Evolutionary conservation across 83 land plant genomes (phyloP).

Genomic region (Diphasiastrum complanatum): DNA sequence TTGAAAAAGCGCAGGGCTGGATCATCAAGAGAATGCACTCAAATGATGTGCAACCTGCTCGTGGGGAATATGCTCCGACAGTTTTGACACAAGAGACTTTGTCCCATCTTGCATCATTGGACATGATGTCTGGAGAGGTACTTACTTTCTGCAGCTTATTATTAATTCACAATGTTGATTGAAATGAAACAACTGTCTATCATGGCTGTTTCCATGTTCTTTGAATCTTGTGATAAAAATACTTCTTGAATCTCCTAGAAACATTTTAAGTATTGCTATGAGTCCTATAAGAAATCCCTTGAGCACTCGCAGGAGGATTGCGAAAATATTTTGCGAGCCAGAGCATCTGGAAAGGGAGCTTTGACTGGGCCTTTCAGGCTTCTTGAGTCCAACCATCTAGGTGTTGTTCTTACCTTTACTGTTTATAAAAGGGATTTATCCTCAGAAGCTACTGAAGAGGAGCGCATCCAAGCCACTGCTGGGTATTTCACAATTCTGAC

Average conservation of each 20-base stretch:
- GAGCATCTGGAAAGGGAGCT: too few species aligned
- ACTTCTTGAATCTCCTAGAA: not conserved
- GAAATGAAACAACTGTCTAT: not conserved
- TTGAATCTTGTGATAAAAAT: too few species aligned
- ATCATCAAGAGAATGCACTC: conserved; percentile 2
- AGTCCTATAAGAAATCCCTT: not conserved
- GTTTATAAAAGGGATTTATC: conserved; percentile 8
- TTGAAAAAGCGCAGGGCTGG: conserved; percentile 1
- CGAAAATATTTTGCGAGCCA: too few species aligned
- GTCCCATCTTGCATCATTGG: conserved; percentile 4
- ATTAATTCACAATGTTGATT: not conserved
- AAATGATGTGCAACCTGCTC: not conserved
- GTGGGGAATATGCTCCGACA: conserved; percentile 5
- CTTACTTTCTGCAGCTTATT: not conserved
- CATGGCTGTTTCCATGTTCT: not conserved
- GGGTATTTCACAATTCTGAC: too few species aligned
- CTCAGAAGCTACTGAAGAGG: not conserved
- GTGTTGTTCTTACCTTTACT: conserved; percentile 11
- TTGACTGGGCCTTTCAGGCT: too few species aligned
- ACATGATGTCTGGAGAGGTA: conserved; percentile 19
- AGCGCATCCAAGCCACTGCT: conserved; percentile 12
- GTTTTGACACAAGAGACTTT: too few species aligned
- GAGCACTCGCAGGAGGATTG: conserved; percentile 2
- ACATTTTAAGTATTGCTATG: too few species aligned
- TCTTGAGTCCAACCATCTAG: too few species aligned